phyloP scores from a whole-genome alignment of 2,329 filamentous ascomycete genomes.

The Alternaria dauci region DNA sequence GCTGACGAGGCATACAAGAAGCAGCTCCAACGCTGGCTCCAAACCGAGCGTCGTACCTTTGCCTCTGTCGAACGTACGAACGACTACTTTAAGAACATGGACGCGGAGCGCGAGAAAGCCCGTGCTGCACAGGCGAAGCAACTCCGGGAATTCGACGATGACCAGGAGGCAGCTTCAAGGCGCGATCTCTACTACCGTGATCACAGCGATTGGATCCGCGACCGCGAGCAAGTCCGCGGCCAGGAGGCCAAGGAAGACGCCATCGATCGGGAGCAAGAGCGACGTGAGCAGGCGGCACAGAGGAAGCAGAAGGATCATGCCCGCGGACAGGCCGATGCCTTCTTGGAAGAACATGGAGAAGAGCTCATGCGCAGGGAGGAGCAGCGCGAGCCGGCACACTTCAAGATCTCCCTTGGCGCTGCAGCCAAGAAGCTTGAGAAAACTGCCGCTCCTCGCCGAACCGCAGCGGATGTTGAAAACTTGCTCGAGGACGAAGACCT shows the following conservation, averaged over 20 bases:
- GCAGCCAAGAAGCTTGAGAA: constrained; percentile 75
- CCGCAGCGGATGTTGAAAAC: constrained; percentile 91
- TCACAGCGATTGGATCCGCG: constrained; percentile 82
- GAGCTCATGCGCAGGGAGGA: constrained; percentile 66
- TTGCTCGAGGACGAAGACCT: constrained; percentile 90
- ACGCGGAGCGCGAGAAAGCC: constrained; percentile 68
- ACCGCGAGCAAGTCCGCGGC: constrained; percentile 75
- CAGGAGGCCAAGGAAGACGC: constrained; percentile 82
- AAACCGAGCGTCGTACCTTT: constrained; percentile 83
- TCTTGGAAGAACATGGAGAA: constrained; percentile 83
- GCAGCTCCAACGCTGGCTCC: constrained; percentile 88
- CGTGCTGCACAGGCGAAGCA: constrained; percentile 74
- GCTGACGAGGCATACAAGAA: constrained; percentile 83
- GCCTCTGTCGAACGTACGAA: constrained; percentile 87
- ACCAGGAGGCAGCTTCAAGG: constrained; percentile 77
- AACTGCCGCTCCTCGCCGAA: constrained; percentile 69
- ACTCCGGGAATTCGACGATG: constrained; percentile 87
- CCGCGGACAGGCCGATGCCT: constrained; percentile 85
- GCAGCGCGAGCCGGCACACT: constrained; percentile 68
- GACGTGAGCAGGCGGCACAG: constrained; percentile 74
- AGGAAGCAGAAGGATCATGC: constrained; percentile 79
- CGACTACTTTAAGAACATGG: constrained; percentile 79
- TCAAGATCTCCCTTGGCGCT: constrained; percentile 92
- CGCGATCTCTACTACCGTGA: constrained; percentile 86
- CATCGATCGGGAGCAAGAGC: constrained; percentile 80